Evolutionary conservation across 257 asterid species (phyloP), one percentile per base, ranked within the genome.

Genomic region (Ehretia macrophylla): DNA sequence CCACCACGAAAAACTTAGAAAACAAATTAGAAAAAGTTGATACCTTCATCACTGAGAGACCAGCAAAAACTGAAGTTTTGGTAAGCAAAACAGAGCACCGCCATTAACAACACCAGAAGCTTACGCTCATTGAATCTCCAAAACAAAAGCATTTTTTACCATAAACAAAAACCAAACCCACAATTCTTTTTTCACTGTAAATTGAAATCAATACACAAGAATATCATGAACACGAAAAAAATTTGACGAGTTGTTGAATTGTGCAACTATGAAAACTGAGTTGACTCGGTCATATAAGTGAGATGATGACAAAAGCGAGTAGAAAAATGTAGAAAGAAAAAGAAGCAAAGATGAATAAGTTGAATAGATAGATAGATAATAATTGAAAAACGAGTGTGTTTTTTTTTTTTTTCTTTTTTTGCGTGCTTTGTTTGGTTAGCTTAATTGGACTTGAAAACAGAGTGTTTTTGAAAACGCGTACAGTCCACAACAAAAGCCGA

Each of bases 31-130:
- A 69, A 37, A 56, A 47, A 14, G 9, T 71, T 48, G 32, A 23
- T 70, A 90, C 98, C 98, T 84, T 90, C 96, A 66, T 75, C 77
- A 57, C 67, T 81, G 52, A 77, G 79, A 27, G 79, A 80, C 64
- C 64, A 59, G 58, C 81, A 77, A 44, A 54, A 55, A 13, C 50
- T 56, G 59, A 64, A 73, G 39, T 64, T 62, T 53, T 59, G 76
- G 62, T 17, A 38, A 47, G 63, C 57, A 60, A 76, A 44, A 70
- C 59, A 55, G 22, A 71, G 16, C 35, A 67, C 6, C 68, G 72
- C 42, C 58, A 54, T 8, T 52, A 74, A 20, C 39, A 69, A 63
- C 45, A 51, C 51, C 47, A 42, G 47, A 37, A 21, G 38, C 16
- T 65, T 61, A 52, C 39, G 59, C 37, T 47, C 59, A 51, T 59